Base-by-base conservation (phyloP, 768 basidiomycete genomes). In the Termitomyces sp. region DNA sequence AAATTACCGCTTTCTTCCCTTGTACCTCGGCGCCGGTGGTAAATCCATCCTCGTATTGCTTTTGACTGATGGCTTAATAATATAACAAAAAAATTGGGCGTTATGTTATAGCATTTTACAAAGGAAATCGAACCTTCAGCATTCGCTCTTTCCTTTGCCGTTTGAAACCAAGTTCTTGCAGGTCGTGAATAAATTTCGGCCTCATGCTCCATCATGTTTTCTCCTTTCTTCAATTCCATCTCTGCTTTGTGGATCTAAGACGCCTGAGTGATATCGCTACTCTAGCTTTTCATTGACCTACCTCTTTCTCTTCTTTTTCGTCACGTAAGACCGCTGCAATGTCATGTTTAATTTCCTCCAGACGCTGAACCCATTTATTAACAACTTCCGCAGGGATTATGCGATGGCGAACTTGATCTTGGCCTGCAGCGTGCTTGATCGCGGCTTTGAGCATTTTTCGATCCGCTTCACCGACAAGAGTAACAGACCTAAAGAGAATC, bases 91-190 rank as follows among this genome's bases (percentile, higher is more conserved):
- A 36, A 44, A n/a, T 49, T 12, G 57, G 55, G 32, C 42, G 40
- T 50, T 42, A 37, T 53, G 26, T 60, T 39, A 64, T 53, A 7
- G 40, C 18, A 45, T 46, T 24, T 53, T 22, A 33, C n/a, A 39
- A 12, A 36, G 26, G 52, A 26, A 20, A 18, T 56, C 70, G 42
- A 61, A 96, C 95, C 88, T 84, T 88, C 84, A 5, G 93, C 82
- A 59, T 82, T 84, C 61, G 79, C 72, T 75, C 91, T 98, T 65
- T 97, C 93, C 70, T 88, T 90, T 56, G 80, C 78, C 9, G 81
- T 85, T 74, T 98, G 97, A 81, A 99, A 99, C 97, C 97, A 99
- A n/a, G 95, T 98, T 65, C 96, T 82, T 18, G 94, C 93, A 5
- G 97, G 97, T 57, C 95, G 80, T 22, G 92, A 88, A 71, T 86